Evolutionary conservation across 1,284 basidiomycete species (phyloP), one percentile per base, ranked within the genome.

Genomic region (Schizopora paradoxa): DNA sequence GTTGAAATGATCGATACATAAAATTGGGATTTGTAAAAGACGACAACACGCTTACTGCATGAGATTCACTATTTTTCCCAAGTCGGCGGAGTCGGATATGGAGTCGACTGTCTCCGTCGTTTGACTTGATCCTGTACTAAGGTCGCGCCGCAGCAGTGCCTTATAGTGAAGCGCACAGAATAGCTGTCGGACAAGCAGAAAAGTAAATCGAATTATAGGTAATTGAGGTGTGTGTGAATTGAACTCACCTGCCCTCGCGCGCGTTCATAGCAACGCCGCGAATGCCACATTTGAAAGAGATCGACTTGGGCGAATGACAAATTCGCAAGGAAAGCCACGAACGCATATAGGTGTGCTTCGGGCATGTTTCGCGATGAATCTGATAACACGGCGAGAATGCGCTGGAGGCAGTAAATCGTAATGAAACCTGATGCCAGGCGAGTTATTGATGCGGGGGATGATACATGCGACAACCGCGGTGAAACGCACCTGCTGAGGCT

Each of bases 91-190:
- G 21, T 57, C 57, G 14, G 43, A 48, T 26, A 63, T 61, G 13
- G 63, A 56, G 23, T 71, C n/a, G 68, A 11, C 70, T 67, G 2
- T 66, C 73, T 73, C 62, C n/a, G 61, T 56, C 26, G 55, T 52
- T 42, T 60, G 47, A 11, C 56, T 49, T 10, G 63, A 60, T 10
- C 65, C 58, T 42, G 72, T 74, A 2, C 85, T 83, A 37, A 77
- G 69, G 61, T 74, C 87, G 48, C 67, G 77, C 57, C 73, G 69
- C 62, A 61, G 81, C 61, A 78, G 68, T 4, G 72, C 83, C 63
- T 77, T 89, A 64, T 74, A 85, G 65, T 87, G 86, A 61, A 73
- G 73, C 46, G 71, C 79, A 67, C 71, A 90, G 61, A 75, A 92
- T 31, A 79, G 76, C 69, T 73, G n/a, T 31, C 23, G 21, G 29